phyloP scores from a whole-genome alignment of 768 basidiomycete genomes.

The Serendipita sp. region DNA sequence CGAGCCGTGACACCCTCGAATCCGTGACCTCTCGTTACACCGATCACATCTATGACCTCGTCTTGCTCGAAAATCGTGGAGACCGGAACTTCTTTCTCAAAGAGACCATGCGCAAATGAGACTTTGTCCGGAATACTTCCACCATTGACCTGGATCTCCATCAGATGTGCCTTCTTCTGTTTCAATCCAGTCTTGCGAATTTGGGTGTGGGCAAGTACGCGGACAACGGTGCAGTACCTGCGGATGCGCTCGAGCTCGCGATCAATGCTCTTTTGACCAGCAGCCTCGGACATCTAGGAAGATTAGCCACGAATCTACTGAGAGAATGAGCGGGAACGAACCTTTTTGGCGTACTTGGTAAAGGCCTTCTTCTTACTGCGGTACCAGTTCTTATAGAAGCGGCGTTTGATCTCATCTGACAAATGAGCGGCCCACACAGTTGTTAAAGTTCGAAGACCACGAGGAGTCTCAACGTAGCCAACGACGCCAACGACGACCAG shows the following conservation, averaged over 20 bases:
- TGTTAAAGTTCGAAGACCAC: constrained; percentile 94
- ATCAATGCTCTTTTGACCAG: constrained; percentile 64
- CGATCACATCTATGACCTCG: constrained; percentile 91
- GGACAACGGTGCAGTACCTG: constrained; percentile 99
- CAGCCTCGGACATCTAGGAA: constrained; percentile 61
- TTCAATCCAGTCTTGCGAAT: constrained; percentile 92
- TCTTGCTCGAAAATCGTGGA: constrained; percentile 84
- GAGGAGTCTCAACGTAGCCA: constrained; percentile 98
- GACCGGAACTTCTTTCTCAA: constrained; percentile 91
- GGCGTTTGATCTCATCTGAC: constrained; percentile 92
- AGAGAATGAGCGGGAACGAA: not conserved
- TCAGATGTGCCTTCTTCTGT: constrained; percentile 99
- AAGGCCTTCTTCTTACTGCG: constrained; percentile 99
- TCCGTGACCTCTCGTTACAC: constrained; percentile 94
- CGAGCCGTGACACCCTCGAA: constrained; percentile 99
- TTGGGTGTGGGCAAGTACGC: constrained; percentile 98
- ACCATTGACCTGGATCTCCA: constrained; percentile 99
- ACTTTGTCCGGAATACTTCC: constrained; percentile 94
- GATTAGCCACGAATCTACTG: not conserved
- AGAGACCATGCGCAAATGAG: constrained; percentile 80
- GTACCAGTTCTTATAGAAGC: constrained; percentile 99
- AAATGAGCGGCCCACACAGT: constrained; percentile 98
- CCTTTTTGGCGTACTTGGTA: constrained; percentile 98
- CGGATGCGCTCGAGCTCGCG: constrained; percentile 98
- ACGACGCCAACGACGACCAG: constrained; percentile 95